Conservation (phyloP, 2,329 filamentous ascomycete genomes). For the Exophiala dermatitidis region DNA sequence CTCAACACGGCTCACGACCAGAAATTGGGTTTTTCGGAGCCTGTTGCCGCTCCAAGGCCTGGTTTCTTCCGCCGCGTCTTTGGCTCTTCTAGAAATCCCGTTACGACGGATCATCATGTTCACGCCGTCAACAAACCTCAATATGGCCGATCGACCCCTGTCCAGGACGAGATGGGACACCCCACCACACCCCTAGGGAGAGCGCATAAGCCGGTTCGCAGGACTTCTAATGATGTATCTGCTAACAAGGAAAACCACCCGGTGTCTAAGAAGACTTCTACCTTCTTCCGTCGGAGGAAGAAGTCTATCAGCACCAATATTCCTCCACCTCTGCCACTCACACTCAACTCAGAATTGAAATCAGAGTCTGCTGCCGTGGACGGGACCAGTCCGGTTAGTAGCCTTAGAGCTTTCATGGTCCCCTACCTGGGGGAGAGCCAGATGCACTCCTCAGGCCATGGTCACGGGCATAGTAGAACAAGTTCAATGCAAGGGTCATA, state of each 20-base stretch:
- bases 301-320: conserved; percentile 67
- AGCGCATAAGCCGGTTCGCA: conserved; percentile 29
- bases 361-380: conserved; percentile 16
- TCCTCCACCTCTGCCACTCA: conserved; percentile 52
- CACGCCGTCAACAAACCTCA: conserved; percentile 22
- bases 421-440: conserved; percentile 57
- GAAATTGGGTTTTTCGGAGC: conserved; percentile 32
- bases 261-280: conserved; percentile 84
- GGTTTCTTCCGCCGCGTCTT: conserved; percentile 95
- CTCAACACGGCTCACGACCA: conserved; percentile 44
- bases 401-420: conserved; percentile 78
- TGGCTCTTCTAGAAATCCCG: conserved; percentile 58
- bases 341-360: conserved; percentile 33
- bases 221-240: conserved; percentile 26
- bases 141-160: conserved; percentile 17
- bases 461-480: conserved; percentile 15
- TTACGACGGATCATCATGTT: conserved; percentile 17
- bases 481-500: conserved; percentile 25
- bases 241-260: conserved; percentile 34
- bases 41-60: conserved; percentile 41
- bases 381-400: conserved; percentile 63
- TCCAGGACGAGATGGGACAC: conserved; percentile 23
- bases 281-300: conserved; percentile 89
- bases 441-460: conserved; percentile 17
- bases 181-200: conserved; percentile 24